Base-by-base conservation (phyloP, 2,329 filamentous ascomycete species). In the Arthroderma uncinatum region DNA sequence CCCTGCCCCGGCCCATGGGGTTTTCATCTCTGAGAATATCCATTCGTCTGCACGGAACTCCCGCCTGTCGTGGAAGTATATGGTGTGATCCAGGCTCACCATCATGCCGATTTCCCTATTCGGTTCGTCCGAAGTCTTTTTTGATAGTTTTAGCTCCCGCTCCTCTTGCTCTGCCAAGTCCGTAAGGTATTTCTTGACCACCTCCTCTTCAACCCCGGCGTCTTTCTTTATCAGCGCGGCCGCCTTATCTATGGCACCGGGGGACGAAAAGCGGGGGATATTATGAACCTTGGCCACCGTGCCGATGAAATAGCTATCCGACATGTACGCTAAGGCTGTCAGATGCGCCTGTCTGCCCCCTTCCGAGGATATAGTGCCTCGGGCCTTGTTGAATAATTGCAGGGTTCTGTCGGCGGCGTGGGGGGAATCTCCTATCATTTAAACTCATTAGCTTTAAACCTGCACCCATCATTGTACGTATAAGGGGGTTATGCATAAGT, bases 251-350 rank as follows among this genome's bases (percentile, higher is more conserved):
- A 76, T 67, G 54, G 73, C 72, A 2, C 63, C 72, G 1, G 78
- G 77, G 10, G 75, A 79, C 0, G 80, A 82, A 68, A 87, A 89
- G 12, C 87, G 79, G 80, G 87, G 91, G 36, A 96, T 78, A 57
- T 82, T 80, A 71, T 96, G 91, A 56, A 91, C 84, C 19, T 89
- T 82, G 28, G 85, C 78, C 6, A 96, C 82, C 1, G 91, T 96
- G 39, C 88, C 91, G 70, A 97, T 91, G 73, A 98, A 97, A 74
- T 88, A 93, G 67, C 82, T 87, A 73, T 97, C 92, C 25, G 85
- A 89, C 76, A 97, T 87, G 75, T 97, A 98, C 23, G 92, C 92
- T 60, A 98, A 78, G 7, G 93, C 93, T 37, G 82, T 86, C 36
- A 96, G 77, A 68, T 97, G 91, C 9, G 90, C 89, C 65, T 86